Evolutionary conservation across 768 basidiomycete genomes (phyloP), one percentile per base, ranked within the genome.

Genomic region (Mycena pura): DNA sequence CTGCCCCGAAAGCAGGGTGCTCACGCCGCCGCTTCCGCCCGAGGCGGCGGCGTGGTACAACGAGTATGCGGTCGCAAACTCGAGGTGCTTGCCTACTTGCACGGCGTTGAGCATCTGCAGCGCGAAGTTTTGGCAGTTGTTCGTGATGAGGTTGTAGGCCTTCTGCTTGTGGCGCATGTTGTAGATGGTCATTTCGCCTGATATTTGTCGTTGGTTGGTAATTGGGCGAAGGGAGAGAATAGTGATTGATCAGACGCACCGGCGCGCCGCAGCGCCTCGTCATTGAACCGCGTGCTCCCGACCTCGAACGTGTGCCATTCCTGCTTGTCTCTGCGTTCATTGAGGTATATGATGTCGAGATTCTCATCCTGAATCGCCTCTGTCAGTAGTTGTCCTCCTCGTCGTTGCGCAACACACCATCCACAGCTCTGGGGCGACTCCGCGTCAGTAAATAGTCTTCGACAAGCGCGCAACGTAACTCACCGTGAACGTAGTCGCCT

Each of bases 131-230:
- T 62, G 61, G 55, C 61, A 62, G 34, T 62, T 62, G 49, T 62
- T 62, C 21, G 40, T 28, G 55, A 62, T 62, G 54, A 62, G 61
- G 48, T 62, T 62, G 55, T 62, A 62, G n/a, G 22, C 54, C 19
- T 47, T n/a, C 31, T 57, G 61, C 21, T 45, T 44, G 15, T 34
- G 10, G 45, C 52, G 52, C 61, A 62, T 62, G 40, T 43, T 22
- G 48, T 45, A 51, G 47, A 62, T 62, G 11, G 48, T 19, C 61
- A 62, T 62, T 44, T 62, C 54, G 54, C 61, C 61, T 46, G 25
- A n/a, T n/a, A n/a, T n/a, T n/a, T n/a, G n/a, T n/a, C 5, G 38
- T 7, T 9, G 13, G 21, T 17, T 32, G 28, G 27, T 53, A 44
- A 43, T 13, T 21, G 5, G 22, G 39, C 32, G 29, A 6, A 8